Evolutionary conservation across 371 early-diverging fungal species (phyloP).

Genomic region (Actinomucor elegans): DNA sequence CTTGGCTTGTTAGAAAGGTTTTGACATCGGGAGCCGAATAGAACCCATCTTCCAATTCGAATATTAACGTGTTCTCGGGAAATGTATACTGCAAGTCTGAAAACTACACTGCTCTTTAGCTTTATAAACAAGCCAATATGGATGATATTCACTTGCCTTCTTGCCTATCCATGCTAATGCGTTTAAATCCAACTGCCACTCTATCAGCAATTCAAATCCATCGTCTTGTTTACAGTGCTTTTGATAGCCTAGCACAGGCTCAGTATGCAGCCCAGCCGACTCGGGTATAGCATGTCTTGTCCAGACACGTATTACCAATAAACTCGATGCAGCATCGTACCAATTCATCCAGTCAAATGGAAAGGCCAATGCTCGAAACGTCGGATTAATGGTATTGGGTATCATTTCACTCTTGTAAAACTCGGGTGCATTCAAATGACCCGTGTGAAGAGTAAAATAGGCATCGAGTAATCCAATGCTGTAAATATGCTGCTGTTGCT

Average conservation of each 20-base stretch:
- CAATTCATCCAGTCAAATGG: slow-evolving; percentile 29
- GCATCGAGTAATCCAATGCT: slow-evolving; percentile 32
- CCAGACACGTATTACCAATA: slow-evolving; percentile 45
- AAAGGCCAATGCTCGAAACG: slow-evolving; percentile 31
- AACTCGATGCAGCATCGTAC: slow-evolving; percentile 36
- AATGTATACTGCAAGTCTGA: slow-evolving; percentile 37
- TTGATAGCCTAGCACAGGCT: slow-evolving; percentile 7
- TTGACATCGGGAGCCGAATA: slow-evolving; percentile 53
- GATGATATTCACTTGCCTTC: slow-evolving; percentile 23
- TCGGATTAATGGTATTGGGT: slow-evolving; percentile 43
- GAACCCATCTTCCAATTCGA: slow-evolving; percentile 57
- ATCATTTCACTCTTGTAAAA: slow-evolving; percentile 47
- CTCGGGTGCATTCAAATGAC: slow-evolving; percentile 9
- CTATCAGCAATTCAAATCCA: slow-evolving; percentile 40
- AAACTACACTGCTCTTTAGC: neutral
- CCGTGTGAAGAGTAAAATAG: slow-evolving; percentile 29
- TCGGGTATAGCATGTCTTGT: slow-evolving; percentile 46
- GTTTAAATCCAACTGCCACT: slow-evolving; percentile 57
- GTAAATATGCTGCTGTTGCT: slow-evolving; percentile 1
- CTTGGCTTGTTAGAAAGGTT: slow-evolving; percentile 15
- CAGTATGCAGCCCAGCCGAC: slow-evolving; percentile 29
- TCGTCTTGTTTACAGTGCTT: neutral
- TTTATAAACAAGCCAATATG: too few species aligned
- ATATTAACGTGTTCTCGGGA: slow-evolving; percentile 55
- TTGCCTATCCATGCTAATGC: slow-evolving; percentile 48